These are phyloP conservation scores for Trichoderma citrinoviride DNA, from an alignment of 2,329 filamentous ascomycete species.

Conservation along the genomic window DNA sequence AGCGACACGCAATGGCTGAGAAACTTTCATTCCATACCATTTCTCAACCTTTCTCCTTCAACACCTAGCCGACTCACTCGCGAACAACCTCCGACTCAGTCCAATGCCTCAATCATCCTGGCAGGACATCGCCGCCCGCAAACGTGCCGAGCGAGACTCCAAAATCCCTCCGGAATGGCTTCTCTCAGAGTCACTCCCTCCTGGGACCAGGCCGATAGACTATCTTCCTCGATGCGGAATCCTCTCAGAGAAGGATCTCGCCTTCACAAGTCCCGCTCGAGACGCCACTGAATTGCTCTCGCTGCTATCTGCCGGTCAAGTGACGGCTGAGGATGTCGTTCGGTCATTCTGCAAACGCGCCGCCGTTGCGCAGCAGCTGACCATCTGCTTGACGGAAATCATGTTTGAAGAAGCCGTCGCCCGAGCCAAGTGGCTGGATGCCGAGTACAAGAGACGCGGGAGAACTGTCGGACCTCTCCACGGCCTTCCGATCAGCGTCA, in stretches of 20 bases:
- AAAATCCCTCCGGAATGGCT: neutral
- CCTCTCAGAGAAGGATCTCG: neutral
- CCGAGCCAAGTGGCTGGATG: neutral
- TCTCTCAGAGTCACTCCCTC: neutral
- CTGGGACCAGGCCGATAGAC: neutral
- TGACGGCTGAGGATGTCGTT: neutral
- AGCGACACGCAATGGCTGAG: no score
- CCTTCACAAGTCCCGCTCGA: neutral
- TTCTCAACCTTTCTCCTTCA: no score
- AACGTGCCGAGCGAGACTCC: neutral
- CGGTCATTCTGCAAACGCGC: neutral
- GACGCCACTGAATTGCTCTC: neutral
- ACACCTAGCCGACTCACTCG: no score
- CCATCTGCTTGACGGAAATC: neutral
- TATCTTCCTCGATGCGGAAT: neutral
- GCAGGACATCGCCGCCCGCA: neutral
- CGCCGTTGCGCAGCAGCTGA: neutral
- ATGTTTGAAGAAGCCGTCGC: neutral
- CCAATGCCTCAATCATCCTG: neutral
- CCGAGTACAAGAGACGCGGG: neutral
- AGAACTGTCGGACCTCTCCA: neutral
- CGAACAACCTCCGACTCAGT: no score
- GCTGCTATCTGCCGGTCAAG: neutral
- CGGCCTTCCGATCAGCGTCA: neutral
- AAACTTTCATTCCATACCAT: no score